These are phyloP conservation scores for Wickerhamiella lipophila DNA, from an alignment of 805 yeast species.

Conservation along the genomic window DNA sequence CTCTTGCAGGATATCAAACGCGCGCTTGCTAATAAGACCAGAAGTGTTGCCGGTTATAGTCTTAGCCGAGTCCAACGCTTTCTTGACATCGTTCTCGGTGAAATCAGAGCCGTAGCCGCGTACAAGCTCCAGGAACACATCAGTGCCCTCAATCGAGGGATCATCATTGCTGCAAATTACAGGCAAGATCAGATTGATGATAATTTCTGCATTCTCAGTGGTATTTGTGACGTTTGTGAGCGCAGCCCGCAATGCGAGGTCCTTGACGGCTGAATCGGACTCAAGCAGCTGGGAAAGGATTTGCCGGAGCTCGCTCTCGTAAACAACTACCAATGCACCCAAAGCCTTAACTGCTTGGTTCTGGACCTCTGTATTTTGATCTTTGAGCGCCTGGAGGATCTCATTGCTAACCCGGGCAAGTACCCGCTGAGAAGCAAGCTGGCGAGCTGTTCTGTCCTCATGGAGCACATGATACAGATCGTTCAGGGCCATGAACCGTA, in stretches of 20 bases:
- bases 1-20: conserved; percentile 38
- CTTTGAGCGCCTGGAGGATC: conserved; percentile 6
- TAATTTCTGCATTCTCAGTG: conserved; percentile 16
- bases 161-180: conserved; percentile 14
- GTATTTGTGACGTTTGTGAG: conserved; percentile 21
- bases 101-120: conserved; percentile 37
- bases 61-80: conserved; percentile 27
- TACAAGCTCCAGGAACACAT: conserved; percentile 45
- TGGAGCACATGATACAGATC: conserved; percentile 42
- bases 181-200: conserved; percentile 22
- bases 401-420: conserved; percentile 4
- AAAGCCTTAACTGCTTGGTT: conserved; percentile 56
- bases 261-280: conserved; percentile 9
- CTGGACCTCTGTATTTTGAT: conserved; percentile 38
- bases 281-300: conserved; percentile 12
- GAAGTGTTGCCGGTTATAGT: conserved; percentile 31
- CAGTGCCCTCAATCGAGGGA: conserved; percentile 43
- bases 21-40: conserved; percentile 39
- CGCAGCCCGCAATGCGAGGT: conserved; percentile 28
- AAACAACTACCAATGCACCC: conserved; percentile 29
- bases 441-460: conserved; percentile 26
- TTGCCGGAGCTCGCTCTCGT: conserved; percentile 23
- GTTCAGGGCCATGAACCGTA: conserved; percentile 73
- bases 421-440: conserved; percentile 28
- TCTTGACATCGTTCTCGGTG: conserved; percentile 28